Base-by-base conservation (phyloP, 2,329 filamentous ascomycete genomes). In the Leptoxyphium fumago region DNA sequence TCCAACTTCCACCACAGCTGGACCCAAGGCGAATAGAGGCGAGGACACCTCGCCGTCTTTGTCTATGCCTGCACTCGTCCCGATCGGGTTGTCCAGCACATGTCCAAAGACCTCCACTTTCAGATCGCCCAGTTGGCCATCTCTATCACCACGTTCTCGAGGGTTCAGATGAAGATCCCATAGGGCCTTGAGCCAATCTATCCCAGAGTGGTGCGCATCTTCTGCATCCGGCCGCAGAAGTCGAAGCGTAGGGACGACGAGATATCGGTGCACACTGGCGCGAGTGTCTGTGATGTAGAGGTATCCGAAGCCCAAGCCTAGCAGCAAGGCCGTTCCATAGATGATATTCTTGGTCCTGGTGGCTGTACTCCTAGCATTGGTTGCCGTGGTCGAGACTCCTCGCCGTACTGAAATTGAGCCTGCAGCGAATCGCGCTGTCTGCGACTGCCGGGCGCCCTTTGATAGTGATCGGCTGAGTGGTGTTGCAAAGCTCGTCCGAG, bases 1-100 rank as follows among this genome's bases (percentile, higher is more conserved):
- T 48, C 91, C 91, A 2, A 98, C 82, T 61, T 98, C 91, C 28
- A 98, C 85, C 32, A 96, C 73, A 2, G 79, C 81, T 18, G 89
- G 80, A 29, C 91, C 91, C 2, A 95, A 68, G 7, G 80, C 85
- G 59, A 96, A 84, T 30, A 98, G 71, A 11, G 80, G 75, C 55
- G 89, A 83, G 1, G 88, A 84, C 43, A 96, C 80, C 49, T 94
- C 85, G 43, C 81, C 91, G 58, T 94, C 77, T 70, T 98, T 96
- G 69, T 96, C 91, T 38, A 98, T 78, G 9, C 91, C 91, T 5
- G 86, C 91, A n/a, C 86, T 93, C 50, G 93, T 94, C 45, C 83
- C 91, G 55, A 98, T 79, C 1, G 91, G 91, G 64, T 95, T 96
- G 55, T 75, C 71, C 40, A 98, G 66, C 3, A 68, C 72, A 48